A percentile compares a stretch with the other conserved stretches of the same genome.
These are phyloP conservation scores for Annulohypoxylon moriforme DNA, from an alignment of 495 filamentous ascomycete species.

Conservation along the genomic window DNA sequence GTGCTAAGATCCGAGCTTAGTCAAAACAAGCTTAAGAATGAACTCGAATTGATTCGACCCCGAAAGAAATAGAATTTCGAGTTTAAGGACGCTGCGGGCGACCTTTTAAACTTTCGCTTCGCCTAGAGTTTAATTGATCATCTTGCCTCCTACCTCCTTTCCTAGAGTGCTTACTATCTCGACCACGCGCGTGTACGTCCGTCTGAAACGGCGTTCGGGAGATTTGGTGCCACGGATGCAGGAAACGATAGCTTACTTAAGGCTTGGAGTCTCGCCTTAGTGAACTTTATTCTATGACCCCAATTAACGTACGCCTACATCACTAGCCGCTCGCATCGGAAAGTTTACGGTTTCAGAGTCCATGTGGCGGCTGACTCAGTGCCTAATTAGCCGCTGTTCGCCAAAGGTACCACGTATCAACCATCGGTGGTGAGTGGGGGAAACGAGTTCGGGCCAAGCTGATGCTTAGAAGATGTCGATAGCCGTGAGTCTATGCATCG, in stretches of 20 bases:
- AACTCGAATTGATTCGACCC: not conserved
- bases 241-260: not conserved
- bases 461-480: constrained; percentile 1
- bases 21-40: not conserved
- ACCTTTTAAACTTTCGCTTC: not conserved
- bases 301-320: not conserved
- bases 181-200: not conserved
- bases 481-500: constrained; percentile 14
- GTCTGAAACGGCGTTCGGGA: not conserved
- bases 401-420: not conserved
- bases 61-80: not conserved
- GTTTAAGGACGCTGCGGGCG: not conserved
- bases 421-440: constrained; percentile 4
- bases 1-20: not conserved
- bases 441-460: constrained; percentile 1
- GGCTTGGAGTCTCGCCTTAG: not conserved
- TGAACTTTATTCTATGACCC: not conserved
- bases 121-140: not conserved
- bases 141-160: not conserved
- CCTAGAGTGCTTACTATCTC: not conserved
- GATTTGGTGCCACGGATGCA: not conserved
- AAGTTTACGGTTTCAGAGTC: not conserved
- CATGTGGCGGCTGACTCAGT: constrained; percentile 27
- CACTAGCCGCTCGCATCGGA: not conserved
- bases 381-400: constrained; percentile 6